A percentile compares a stretch with the other conserved stretches of the same genome.
Conservation (phyloP, 805 yeast species). For the Lachancea quebecensis region DNA sequence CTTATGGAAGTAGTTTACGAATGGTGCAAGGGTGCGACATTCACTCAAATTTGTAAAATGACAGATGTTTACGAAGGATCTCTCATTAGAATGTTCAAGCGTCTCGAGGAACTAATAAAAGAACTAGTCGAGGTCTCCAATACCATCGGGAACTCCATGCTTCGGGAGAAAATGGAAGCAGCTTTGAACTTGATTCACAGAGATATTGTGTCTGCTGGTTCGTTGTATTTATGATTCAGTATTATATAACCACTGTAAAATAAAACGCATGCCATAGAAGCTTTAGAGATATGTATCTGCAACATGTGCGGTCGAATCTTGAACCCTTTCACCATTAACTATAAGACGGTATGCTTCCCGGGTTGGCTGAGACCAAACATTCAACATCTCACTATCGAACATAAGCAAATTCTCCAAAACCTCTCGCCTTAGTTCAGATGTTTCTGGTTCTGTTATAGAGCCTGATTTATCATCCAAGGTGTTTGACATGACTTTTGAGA, state of each 20-base stretch:
- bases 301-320: slow-evolving; percentile 8
- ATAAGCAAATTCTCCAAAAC: slow-evolving; percentile 21
- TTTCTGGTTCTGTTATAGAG: slow-evolving; percentile 21
- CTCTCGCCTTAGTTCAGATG: slow-evolving; percentile 18
- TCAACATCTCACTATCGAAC: slow-evolving; percentile 12
- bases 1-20: slow-evolving; percentile 94
- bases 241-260: not conserved
- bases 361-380: slow-evolving; percentile 24
- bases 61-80: slow-evolving; percentile 98
- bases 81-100: slow-evolving; percentile 85
- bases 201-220: slow-evolving; percentile 94
- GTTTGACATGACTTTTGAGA: slow-evolving; percentile 25
- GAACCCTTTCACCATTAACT: slow-evolving; percentile 4
- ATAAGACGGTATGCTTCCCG: slow-evolving; percentile 14
- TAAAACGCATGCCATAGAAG: not conserved
- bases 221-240: slow-evolving; percentile 54
- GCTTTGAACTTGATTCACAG: slow-evolving; percentile 84
- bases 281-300: slow-evolving; percentile 11
- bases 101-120: slow-evolving; percentile 86
- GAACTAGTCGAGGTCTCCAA: slow-evolving; percentile 89
- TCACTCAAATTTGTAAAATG: slow-evolving; percentile 96
- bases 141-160: slow-evolving; percentile 83
- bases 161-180: slow-evolving; percentile 83
- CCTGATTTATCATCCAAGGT: slow-evolving; percentile 16
- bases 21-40: slow-evolving; percentile 95